Evolutionary conservation across 2,329 filamentous ascomycete species (phyloP).

Genomic region (Annulohypoxylon truncatum): DNA sequence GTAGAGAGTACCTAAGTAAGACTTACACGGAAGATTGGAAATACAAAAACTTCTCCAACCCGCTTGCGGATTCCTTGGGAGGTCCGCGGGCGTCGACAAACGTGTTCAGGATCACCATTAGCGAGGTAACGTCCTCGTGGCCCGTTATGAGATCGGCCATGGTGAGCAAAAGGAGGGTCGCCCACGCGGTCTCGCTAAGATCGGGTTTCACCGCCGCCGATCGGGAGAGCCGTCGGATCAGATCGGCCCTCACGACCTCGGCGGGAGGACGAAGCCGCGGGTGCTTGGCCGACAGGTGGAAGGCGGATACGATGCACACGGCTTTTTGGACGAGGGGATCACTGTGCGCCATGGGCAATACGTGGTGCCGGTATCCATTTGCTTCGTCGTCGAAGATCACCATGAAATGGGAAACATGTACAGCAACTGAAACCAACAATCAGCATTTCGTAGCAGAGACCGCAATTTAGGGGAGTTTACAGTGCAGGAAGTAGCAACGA

Average conservation of each 20-base stretch:
- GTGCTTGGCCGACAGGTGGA: conserved; percentile 11
- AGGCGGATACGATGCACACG: conserved; percentile 25
- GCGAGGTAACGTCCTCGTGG: conserved; percentile 17
- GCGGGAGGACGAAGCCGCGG: conserved; percentile 19
- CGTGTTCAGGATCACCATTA: conserved; percentile 7
- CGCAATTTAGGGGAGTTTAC: conserved; percentile 2
- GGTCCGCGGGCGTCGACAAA: conserved; percentile 24
- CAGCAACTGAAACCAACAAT: conserved; percentile 16
- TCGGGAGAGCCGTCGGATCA: conserved; percentile 19
- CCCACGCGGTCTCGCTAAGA: conserved; percentile 21
- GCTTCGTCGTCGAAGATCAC: conserved; percentile 24
- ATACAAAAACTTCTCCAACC: conserved; percentile 19
- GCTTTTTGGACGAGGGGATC: conserved; percentile 17
- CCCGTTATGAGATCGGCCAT: conserved; percentile 22
- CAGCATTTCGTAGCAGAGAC: background rate
- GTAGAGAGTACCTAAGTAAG: no score
- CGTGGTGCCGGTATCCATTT: conserved; percentile 22
- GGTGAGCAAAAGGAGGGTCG: conserved; percentile 16
- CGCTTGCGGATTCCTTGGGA: conserved; percentile 4
- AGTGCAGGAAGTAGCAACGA: conserved; percentile 18
- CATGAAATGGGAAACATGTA: conserved; percentile 22
- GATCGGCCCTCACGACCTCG: conserved; percentile 16
- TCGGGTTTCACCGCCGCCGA: conserved; percentile 7
- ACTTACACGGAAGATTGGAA: conserved; percentile 27
- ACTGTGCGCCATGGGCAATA: conserved; percentile 20